phyloP scores from a whole-genome alignment of 1,139 yeast species.

The Nakaseomyces kungkrabaensis region DNA sequence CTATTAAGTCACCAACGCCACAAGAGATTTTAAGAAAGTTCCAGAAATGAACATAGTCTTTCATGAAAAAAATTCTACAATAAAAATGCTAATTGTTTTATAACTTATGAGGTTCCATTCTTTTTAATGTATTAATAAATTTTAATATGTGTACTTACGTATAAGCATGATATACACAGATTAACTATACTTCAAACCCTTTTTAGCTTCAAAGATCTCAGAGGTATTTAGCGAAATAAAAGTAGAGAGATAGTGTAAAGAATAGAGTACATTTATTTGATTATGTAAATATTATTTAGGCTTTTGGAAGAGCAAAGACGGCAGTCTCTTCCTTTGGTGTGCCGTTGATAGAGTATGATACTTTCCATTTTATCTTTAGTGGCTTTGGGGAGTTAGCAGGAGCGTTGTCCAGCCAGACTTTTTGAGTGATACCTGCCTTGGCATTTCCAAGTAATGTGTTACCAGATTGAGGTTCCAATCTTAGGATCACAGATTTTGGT shows the following conservation, averaged over 20 bases:
- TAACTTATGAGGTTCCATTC: neutral
- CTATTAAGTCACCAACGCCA: constrained; percentile 26
- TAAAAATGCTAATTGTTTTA: too few relatives aligned
- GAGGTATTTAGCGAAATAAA: too few relatives aligned
- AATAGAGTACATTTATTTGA: neutral
- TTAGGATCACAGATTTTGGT: constrained; percentile 59
- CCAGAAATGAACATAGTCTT: constrained; percentile 15
- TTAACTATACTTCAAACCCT: neutral
- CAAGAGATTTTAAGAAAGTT: constrained; percentile 27
- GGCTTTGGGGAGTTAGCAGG: constrained; percentile 28
- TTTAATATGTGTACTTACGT: neutral
- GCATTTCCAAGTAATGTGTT: constrained; percentile 43
- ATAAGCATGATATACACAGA: neutral
- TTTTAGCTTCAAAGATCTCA: too few relatives aligned
- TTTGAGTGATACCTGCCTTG: constrained; percentile 40
- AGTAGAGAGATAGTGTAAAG: neutral
- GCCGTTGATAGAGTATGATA: constrained; percentile 45
- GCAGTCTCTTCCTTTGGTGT: constrained; percentile 46
- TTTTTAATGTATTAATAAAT: neutral
- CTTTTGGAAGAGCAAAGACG: constrained; percentile 35
- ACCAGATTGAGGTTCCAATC: constrained; percentile 61
- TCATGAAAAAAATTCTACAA: too few relatives aligned
- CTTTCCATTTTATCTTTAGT: constrained; percentile 77
- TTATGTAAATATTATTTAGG: constrained; percentile 9
- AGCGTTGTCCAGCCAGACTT: constrained; percentile 41